These are phyloP conservation scores for Omphalea diandra DNA, from an alignment of 441 rosid genomes.

Conservation along the genomic window DNA sequence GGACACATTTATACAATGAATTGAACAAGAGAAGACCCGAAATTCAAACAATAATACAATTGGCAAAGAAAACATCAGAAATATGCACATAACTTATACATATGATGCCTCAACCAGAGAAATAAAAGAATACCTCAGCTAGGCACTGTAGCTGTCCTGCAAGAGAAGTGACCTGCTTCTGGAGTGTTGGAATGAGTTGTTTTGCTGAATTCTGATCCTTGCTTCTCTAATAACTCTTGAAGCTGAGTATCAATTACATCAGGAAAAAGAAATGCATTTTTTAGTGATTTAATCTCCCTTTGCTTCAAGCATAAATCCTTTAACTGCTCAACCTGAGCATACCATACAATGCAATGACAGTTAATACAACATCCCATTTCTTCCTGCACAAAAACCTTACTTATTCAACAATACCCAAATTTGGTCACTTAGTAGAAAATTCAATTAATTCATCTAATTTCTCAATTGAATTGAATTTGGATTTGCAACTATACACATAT, in stretches of 20 bases:
- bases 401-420: too few relatives aligned
- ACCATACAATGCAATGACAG: neutral
- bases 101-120: slow-evolving; percentile 84
- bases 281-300: slow-evolving; percentile 76
- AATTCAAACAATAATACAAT: neutral
- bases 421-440: neutral
- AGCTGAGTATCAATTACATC: slow-evolving; percentile 58
- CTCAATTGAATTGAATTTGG: too few relatives aligned
- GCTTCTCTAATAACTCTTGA: slow-evolving; percentile 52
- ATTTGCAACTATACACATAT: neutral
- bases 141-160: slow-evolving; percentile 81
- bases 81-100: neutral
- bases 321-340: slow-evolving; percentile 77
- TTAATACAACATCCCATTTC: neutral
- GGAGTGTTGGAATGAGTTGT: slow-evolving; percentile 73
- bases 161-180: slow-evolving; percentile 85
- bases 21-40: neutral
- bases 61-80: neutral
- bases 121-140: too few relatives aligned
- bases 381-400: too few relatives aligned
- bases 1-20: too few relatives aligned
- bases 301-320: slow-evolving; percentile 87
- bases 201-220: slow-evolving; percentile 80
- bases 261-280: slow-evolving; percentile 72
- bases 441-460: neutral